Evolutionary conservation across 768 basidiomycete species (phyloP), one percentile per base, ranked within the genome.

Genomic region (Suillus americanus): DNA sequence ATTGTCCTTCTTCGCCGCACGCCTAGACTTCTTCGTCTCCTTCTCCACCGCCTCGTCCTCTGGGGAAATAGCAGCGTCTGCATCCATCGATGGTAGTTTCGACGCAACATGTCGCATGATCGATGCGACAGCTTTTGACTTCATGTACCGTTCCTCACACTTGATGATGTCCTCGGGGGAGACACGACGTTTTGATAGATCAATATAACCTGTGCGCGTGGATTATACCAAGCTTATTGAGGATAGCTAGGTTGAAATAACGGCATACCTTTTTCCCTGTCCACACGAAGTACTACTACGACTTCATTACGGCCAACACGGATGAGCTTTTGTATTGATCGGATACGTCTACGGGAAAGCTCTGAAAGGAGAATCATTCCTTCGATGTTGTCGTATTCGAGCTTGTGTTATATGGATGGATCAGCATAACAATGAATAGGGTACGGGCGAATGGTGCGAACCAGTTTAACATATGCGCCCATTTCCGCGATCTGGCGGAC

Each of bases 341-440:
- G 80, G 72, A 99, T 99, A 72, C 97, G 97, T 72, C 97, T 85
- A 71, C 97, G 81, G 5, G 96, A 99, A 2, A 99, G 89, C 75
- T 99, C 97, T 2, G 97, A 97, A n/a, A 99, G 89, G 14, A 99
- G 80, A 70, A 99, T 99, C 97, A 99, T 99, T 69, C 97, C 97
- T 77, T 99, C 97, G 61, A 96, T 97, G 75, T 96, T 96, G 77
- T 99, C 97, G 74, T 99, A 99, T 79, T 98, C 97, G 71, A 99
- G 90, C 96, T 97, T 69, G 28, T 43, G 38, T 48, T 23, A 50
- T 40, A 61, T 38, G 46, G 5, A 43, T 50, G 20, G 43, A 54
- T 65, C 25, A 56, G 25, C 30, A 51, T 43, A 16, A 40, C 23
- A 56, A 54, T 18, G 40, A 16, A 1, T 25, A 28, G n/a, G 12